Percentiles rank a stretch among this genome's conserved stretches.
Evolutionary conservation across 2,329 filamentous ascomycete genomes (phyloP).

Genomic region (Ceratocystis ficicola): DNA sequence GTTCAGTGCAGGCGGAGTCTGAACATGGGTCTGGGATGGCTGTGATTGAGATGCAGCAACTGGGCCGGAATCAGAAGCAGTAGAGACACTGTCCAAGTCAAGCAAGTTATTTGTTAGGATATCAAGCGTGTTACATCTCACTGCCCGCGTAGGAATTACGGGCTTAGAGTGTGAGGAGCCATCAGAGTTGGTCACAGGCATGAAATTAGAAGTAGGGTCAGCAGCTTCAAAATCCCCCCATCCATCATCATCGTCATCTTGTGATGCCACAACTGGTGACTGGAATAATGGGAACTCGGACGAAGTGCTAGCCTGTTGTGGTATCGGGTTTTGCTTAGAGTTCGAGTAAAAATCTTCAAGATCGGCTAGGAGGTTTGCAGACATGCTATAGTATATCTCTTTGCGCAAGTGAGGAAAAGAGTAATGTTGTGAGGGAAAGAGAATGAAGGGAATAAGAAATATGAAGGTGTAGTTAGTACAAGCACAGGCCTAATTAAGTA

Average conservation of each 20-base stretch:
- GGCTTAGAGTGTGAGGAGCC: not conserved
- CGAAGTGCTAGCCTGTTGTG: not conserved
- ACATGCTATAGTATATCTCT: slow-evolving; percentile 35
- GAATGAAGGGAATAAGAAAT: no score
- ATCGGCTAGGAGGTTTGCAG: slow-evolving; percentile 52
- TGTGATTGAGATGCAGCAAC: not conserved
- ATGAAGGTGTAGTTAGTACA: no score
- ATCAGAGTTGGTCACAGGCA: not conserved
- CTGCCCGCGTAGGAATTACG: slow-evolving; percentile 23
- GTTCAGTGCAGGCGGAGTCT: not conserved
- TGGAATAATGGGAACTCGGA: slow-evolving; percentile 11
- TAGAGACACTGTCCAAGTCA: slow-evolving; percentile 27
- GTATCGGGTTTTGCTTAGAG: slow-evolving; percentile 24
- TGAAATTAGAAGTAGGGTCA: slow-evolving; percentile 10
- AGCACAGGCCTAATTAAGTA: no score
- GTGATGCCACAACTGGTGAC: slow-evolving; percentile 13
- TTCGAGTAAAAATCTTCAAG: slow-evolving; percentile 41
- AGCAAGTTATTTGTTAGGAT: slow-evolving; percentile 43
- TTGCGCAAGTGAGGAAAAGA: no score
- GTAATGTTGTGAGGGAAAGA: no score
- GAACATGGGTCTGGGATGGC: not conserved
- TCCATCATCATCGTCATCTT: slow-evolving; percentile 40
- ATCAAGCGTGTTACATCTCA: slow-evolving; percentile 42
- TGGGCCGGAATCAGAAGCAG: not conserved
- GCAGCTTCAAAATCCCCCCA: slow-evolving; percentile 59